A percentile compares a stretch with the other conserved stretches of the same genome.
phyloP scores from a whole-genome alignment of 192 early-diverging fungal species.

The Diversispora eburnea region DNA sequence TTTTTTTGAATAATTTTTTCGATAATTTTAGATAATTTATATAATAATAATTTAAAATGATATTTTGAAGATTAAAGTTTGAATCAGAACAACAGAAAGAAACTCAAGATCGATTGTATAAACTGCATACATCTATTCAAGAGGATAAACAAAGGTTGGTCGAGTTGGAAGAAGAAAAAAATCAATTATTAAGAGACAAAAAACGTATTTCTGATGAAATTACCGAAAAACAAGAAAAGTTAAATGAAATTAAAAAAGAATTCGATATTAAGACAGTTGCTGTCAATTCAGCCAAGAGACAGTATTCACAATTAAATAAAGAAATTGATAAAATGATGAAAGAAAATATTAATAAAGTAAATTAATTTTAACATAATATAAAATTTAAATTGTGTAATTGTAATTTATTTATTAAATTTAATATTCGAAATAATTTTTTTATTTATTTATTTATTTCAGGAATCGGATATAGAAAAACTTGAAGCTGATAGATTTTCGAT shows the following conservation, averaged over 20 bases:
- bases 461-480: conserved; percentile 75
- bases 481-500: conserved; percentile 74
- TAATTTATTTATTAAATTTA: background rate
- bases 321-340: conserved; percentile 65
- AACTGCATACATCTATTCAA: conserved; percentile 49
- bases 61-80: conserved; percentile 52
- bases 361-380: background rate
- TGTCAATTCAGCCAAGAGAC: conserved; percentile 56
- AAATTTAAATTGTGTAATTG: background rate
- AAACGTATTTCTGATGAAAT: conserved; percentile 49
- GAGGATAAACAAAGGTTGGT: conserved; percentile 40
- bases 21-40: background rate
- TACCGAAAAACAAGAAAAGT: conserved; percentile 44
- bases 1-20: background rate
- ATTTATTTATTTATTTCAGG: conserved; percentile 30
- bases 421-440: background rate
- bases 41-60: background rate
- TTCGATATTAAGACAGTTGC: conserved; percentile 56
- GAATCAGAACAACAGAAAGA: conserved; percentile 69
- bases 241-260: conserved; percentile 45
- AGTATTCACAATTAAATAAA: conserved; percentile 54
- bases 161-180: conserved; percentile 34
- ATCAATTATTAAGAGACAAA: conserved; percentile 40
- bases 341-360: conserved; percentile 52
- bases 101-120: conserved; percentile 55